Base-by-base conservation (phyloP, 768 basidiomycete genomes). In the Naganishia randhawae region DNA sequence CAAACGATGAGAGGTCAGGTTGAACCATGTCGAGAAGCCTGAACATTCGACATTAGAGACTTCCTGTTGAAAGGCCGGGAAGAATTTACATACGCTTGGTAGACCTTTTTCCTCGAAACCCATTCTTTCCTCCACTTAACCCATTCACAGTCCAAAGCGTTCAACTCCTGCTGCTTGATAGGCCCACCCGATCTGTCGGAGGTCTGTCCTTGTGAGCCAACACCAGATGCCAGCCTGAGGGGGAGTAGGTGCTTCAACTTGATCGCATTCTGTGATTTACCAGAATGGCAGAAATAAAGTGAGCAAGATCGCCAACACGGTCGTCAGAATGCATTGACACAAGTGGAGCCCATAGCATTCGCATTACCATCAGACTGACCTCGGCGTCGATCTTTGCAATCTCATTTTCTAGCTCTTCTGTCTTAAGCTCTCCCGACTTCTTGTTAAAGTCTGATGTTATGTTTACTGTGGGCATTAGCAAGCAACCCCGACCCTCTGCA, bases 91-190 rank as follows among this genome's bases (percentile, higher is more conserved):
- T 82, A 91, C 91, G 82, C 85, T 67, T 82, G 85, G 80, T 91
- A 95, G 2, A 88, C 81, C 76, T 89, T 92, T 75, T 84, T 85
- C 65, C 92, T 83, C 27, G 84, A 83, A 37, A 85, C 78, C 92
- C 92, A 95, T 81, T 92, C 88, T 3, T 84, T 83, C 69, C 88
- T 83, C 91, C 91, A 94, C 74, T 84, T 86, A 7, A 73, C 80
- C 89, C 91, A 93, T 35, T 92, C 89, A 0, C 79, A 76, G 68
- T 92, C 87, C 63, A 93, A 81, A 68, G 83, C 81, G 17, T 84
- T 85, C 19, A 90, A 83, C 57, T 92, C 90, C 71, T 87, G 86
- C 9, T 85, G 81, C 19, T 89, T 89, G 33, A 92, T 65, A 14
- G 76, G 76, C 22, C 61, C 66, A 63, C 68, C 55, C 9, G 65